Conservation (phyloP, 495 filamentous ascomycete genomes). For the Hypomontagnella submonticulosa region DNA sequence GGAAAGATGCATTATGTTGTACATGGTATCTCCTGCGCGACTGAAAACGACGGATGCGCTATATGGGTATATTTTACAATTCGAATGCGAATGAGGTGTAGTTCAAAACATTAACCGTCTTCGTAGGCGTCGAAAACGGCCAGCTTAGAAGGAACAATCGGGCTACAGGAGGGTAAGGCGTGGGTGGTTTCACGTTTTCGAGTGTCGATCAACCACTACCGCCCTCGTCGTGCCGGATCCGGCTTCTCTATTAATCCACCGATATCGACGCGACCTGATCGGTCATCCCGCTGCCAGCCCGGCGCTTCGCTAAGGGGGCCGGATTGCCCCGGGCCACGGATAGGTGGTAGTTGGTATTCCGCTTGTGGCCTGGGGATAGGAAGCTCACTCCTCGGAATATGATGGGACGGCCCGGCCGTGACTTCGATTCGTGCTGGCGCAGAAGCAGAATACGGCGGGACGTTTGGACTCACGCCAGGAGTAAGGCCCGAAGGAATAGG, state of each 20-base stretch:
- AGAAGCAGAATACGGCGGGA: conserved; percentile 53
- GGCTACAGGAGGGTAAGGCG: conserved; percentile 9
- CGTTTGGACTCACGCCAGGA: conserved; percentile 42
- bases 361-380: conserved; percentile 48
- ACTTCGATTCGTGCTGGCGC: conserved; percentile 54
- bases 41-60: conserved; percentile 41
- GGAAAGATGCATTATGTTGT: conserved; percentile 52
- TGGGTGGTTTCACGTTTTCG: conserved; percentile 8
- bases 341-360: conserved; percentile 64
- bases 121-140: conserved; percentile 19
- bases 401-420: conserved; percentile 52
- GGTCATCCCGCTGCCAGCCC: conserved; percentile 56
- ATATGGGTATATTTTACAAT: conserved; percentile 45
- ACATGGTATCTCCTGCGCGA: conserved; percentile 51
- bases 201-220: conserved; percentile 33
- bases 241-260: conserved; percentile 63
- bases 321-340: conserved; percentile 56
- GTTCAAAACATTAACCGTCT: conserved; percentile 39
- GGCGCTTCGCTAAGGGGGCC: conserved; percentile 48
- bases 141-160: conserved; percentile 5
- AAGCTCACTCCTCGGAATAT: conserved; percentile 60
- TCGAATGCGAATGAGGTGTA: conserved; percentile 36
- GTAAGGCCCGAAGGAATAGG: conserved; percentile 46
- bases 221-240: conserved; percentile 44
- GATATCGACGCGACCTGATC: conserved; percentile 63